A percentile compares a stretch with the other conserved stretches of the same genome.
These are phyloP conservation scores for Trametes maxima DNA, from an alignment of 768 basidiomycete species.

Conservation along the genomic window DNA sequence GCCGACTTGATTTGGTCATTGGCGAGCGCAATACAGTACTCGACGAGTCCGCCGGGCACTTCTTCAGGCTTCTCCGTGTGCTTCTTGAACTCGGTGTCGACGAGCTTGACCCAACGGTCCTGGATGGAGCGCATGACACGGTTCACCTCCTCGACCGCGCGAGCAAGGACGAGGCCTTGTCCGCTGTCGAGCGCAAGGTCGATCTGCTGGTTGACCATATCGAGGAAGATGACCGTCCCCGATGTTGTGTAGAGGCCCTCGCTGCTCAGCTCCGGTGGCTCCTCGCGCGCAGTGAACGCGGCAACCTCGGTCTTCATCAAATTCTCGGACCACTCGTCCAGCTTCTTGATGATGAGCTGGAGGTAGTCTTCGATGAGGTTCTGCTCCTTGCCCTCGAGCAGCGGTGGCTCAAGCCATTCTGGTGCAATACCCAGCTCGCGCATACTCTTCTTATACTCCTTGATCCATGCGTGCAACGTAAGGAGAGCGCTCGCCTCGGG, in stretches of 20 bases:
- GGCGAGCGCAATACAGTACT: constrained; percentile 94
- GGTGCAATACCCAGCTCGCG: constrained; percentile 85
- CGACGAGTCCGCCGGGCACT: constrained; percentile 83
- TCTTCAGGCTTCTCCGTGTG: constrained; percentile 89
- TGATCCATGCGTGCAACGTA: constrained; percentile 88
- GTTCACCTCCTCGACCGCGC: constrained; percentile 85
- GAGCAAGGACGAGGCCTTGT: constrained; percentile 89
- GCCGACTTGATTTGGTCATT: constrained; percentile 98
- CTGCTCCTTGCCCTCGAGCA: constrained; percentile 96
- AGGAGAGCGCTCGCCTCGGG: constrained; percentile 90
- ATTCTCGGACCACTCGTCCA: constrained; percentile 96
- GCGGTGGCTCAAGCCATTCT: constrained; percentile 82
- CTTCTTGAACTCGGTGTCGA: constrained; percentile 87
- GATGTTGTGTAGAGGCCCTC: constrained; percentile 91
- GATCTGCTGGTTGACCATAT: constrained; percentile 97
- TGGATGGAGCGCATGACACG: constrained; percentile 90
- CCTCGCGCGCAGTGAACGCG: constrained; percentile 80
- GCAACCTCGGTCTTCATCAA: constrained; percentile 88
- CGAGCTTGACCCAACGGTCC: constrained; percentile 79
- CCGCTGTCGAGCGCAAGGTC: constrained; percentile 95
- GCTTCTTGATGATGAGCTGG: constrained; percentile 87
- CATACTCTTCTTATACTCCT: constrained; percentile 95
- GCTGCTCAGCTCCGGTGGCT: constrained; percentile 86
- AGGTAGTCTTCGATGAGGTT: constrained; percentile 94
- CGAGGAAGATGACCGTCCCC: constrained; percentile 91